These are phyloP conservation scores for Hypoxylon sp. DNA, from an alignment of 2,329 filamentous ascomycete genomes.

Conservation along the genomic window DNA sequence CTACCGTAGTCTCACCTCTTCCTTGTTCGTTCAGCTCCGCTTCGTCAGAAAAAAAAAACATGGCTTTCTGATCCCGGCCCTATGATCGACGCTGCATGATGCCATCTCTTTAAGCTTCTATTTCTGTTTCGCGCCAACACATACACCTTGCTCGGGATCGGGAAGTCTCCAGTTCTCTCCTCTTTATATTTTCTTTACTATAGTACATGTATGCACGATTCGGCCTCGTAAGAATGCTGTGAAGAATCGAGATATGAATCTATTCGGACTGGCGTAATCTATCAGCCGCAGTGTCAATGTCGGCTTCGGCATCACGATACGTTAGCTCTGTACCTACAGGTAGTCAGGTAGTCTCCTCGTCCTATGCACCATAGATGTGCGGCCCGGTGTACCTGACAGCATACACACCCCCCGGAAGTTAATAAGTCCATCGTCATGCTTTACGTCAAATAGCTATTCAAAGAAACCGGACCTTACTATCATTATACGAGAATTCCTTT, in stretches of 20 bases:
- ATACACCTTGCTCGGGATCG: constrained; percentile 22
- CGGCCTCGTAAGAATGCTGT: background rate
- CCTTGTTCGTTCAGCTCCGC: constrained; percentile 13
- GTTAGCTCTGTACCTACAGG: too few species aligned
- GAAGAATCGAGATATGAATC: constrained; percentile 1
- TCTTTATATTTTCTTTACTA: constrained; percentile 12
- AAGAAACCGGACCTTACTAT: background rate
- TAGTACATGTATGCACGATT: constrained; percentile 8
- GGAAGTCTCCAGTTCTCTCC: constrained; percentile 12
- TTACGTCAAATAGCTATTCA: background rate
- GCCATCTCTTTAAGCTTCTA: constrained; percentile 36
- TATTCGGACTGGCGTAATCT: background rate
- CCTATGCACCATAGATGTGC: too few species aligned
- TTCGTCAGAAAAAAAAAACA: constrained; percentile 22
- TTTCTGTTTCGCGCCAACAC: constrained; percentile 39
- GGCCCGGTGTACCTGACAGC: too few species aligned
- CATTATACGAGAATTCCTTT: background rate
- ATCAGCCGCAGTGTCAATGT: too few species aligned
- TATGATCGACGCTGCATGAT: constrained; percentile 42
- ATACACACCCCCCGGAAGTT: too few species aligned
- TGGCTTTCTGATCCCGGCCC: constrained; percentile 15
- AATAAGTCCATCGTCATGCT: too few species aligned
- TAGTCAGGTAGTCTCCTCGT: too few species aligned
- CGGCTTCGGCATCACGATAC: too few species aligned
- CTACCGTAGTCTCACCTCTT: constrained; percentile 29